Conservation (phyloP, 2,329 filamentous ascomycete genomes). For the Chlorencoelia australis region DNA sequence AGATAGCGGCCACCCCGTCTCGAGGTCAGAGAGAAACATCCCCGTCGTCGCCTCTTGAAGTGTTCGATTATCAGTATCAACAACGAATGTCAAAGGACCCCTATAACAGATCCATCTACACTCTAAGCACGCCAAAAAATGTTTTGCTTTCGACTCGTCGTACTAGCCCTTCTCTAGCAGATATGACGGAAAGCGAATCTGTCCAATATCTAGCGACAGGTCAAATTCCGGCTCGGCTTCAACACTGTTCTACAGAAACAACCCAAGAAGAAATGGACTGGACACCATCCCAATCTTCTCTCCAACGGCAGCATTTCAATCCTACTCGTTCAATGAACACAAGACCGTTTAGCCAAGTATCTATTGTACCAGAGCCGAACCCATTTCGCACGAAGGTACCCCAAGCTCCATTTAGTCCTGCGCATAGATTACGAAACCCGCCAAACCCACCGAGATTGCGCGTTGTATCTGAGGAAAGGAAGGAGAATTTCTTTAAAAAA, state of each 20-base stretch:
- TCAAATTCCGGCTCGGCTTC: neutral
- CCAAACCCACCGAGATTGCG: constrained; percentile 44
- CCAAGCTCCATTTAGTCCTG: constrained; percentile 56
- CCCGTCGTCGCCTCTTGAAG: constrained; percentile 16
- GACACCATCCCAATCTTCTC: constrained; percentile 34
- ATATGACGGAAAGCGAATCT: constrained; percentile 9
- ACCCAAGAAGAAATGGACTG: constrained; percentile 58
- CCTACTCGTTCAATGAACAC: constrained; percentile 33
- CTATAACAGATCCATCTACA: too few species aligned
- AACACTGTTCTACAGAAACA: neutral
- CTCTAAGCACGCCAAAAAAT: too few species aligned
- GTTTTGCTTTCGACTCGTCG: neutral
- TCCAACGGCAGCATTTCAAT: constrained; percentile 46
- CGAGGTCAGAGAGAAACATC: constrained; percentile 35
- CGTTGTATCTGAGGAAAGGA: constrained; percentile 34
- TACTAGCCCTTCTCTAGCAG: constrained; percentile 3
- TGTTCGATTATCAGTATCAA: too few species aligned
- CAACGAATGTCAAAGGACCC: too few species aligned
- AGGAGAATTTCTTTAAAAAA: constrained; percentile 44
- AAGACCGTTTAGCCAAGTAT: constrained; percentile 19
- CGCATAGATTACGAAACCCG: constrained; percentile 51
- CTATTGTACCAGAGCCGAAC: constrained; percentile 12
- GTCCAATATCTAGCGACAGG: constrained; percentile 9
- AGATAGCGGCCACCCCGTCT: constrained; percentile 5
- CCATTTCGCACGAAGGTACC: constrained; percentile 65